Evolutionary conservation across 129 eudicot species (phyloP), one percentile per base, ranked within the genome.

Genomic region (Dittrichia graveolens): DNA sequence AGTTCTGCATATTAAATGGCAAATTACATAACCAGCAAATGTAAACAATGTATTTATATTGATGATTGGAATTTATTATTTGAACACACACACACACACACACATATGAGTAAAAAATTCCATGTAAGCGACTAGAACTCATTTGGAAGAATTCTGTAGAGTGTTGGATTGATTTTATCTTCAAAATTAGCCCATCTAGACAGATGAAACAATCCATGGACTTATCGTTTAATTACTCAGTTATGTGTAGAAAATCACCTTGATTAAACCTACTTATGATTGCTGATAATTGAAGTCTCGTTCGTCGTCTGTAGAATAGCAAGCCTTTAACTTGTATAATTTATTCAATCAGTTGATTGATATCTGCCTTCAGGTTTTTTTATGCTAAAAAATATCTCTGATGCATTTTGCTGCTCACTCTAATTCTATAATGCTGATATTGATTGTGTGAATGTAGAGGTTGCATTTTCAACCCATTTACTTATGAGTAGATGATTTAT

Each of bases 191-290:
- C 57, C 63, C 63, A 53, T 31, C 3, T 65, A 11, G 10, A 69
- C 10, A 19, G 40, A 56, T 72, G 13, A 18, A 57, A n/a, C 31
- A 45, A 58, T 44, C 52, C 67, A 43, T 59, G 76, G 53, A n/a
- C 45, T 42, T 18, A 15, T 35, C 10, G 1, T 46, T 60, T 48
- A 15, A 16, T 37, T 45, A 60, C 60, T 48, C 24, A 72, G 15
- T 59, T 60, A n/a, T 60, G 9, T 61, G 69, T 60, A 45, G 48
- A 72, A 72, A 46, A 45, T n/a, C 47, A 9, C 59, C 67, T 72
- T 24, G 34, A 58, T 43, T 11, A 47, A 59, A 31, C 67, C 14
- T 24, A 52, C 14, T 41, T 41, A 13, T 9, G 64, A 49, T 19
- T 74, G n/a, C 34, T 63, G 44, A 52, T 41, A 47, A 42, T 42